Percentiles rank a stretch among this genome's conserved stretches.
These are phyloP conservation scores for Sutorius eximius DNA, from an alignment of 1,284 basidiomycete genomes.

Conservation along the genomic window DNA sequence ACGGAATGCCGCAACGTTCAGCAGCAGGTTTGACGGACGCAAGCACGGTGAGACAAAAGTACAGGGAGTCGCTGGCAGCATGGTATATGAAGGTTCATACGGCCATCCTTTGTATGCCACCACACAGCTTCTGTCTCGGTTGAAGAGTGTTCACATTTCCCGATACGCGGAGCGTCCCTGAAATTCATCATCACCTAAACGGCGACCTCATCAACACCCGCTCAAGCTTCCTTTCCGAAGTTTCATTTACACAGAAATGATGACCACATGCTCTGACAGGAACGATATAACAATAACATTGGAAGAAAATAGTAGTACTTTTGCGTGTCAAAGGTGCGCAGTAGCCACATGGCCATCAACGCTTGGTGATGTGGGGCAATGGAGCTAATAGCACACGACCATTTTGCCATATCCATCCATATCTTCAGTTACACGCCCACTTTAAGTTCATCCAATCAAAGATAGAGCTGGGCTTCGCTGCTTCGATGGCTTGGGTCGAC, in stretches of 20 bases:
- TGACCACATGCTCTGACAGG: slow-evolving; percentile 5
- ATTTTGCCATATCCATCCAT: background rate
- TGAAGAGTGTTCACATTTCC: slow-evolving; percentile 24
- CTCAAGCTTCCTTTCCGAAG: slow-evolving; percentile 17
- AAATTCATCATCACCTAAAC: slow-evolving; percentile 26
- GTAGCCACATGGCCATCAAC: slow-evolving; percentile 8
- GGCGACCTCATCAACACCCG: slow-evolving; percentile 25
- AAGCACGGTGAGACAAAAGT: background rate
- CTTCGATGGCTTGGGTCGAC: slow-evolving; percentile 12
- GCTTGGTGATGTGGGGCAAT: slow-evolving; percentile 2
- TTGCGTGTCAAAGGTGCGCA: slow-evolving; percentile 14
- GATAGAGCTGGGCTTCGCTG: slow-evolving; percentile 3
- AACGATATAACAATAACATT: slow-evolving; percentile 25
- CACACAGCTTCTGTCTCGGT: slow-evolving; percentile 20
- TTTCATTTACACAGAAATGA: slow-evolving; percentile 17
- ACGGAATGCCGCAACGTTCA: slow-evolving; percentile 8
- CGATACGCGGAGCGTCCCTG: slow-evolving; percentile 28
- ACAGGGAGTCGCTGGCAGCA: background rate
- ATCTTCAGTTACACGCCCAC: slow-evolving; percentile 18
- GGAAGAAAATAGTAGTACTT: slow-evolving; percentile 20
- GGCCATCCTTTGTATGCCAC: background rate
- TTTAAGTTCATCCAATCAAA: slow-evolving; percentile 28
- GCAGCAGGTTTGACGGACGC: slow-evolving; percentile 4
- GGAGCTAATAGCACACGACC: slow-evolving; percentile 2
- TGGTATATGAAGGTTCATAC: background rate